These are phyloP conservation scores for Amanita rimosa DNA, from an alignment of 768 basidiomycete genomes.

Conservation along the genomic window DNA sequence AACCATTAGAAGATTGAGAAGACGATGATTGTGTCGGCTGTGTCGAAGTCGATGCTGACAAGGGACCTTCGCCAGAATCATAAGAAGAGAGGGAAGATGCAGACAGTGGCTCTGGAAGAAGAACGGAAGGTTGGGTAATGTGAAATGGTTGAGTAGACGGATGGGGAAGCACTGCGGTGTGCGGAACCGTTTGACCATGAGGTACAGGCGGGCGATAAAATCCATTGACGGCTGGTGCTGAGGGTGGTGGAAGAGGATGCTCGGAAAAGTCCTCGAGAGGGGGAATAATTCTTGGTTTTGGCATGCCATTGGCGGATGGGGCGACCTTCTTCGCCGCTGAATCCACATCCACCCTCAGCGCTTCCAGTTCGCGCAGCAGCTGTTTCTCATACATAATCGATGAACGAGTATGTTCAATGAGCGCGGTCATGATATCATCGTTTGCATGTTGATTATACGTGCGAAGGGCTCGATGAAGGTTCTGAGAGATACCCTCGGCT, in stretches of 20 bases:
- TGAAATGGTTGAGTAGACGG: conserved; percentile 11
- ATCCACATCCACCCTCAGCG: conserved; percentile 65
- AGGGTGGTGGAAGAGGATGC: conserved; percentile 18
- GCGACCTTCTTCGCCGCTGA: conserved; percentile 52
- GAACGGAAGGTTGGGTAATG: conserved; percentile 10
- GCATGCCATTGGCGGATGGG: conserved; percentile 35
- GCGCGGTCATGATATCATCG: conserved; percentile 80
- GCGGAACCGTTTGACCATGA: conserved; percentile 22
- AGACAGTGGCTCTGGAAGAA: conserved; percentile 7
- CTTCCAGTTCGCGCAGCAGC: conserved; percentile 77
- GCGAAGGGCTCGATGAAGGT: conserved; percentile 78
- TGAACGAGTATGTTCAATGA: conserved; percentile 89
- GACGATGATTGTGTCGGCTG: conserved; percentile 17
- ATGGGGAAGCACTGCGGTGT: conserved; percentile 17
- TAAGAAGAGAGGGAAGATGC: conserved; percentile 19
- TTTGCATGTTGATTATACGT: conserved; percentile 81
- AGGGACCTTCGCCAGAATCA: conserved; percentile 11
- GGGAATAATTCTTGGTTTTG: conserved; percentile 50
- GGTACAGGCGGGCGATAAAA: conserved; percentile 17
- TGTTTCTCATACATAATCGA: conserved; percentile 89
- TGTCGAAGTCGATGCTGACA: conserved; percentile 12
- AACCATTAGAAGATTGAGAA: conserved; percentile 26
- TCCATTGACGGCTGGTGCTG: conserved; percentile 22
- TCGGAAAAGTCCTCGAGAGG: conserved; percentile 52
- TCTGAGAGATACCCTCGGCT: conserved; percentile 90